Conservation (phyloP, 2,329 filamentous ascomycete genomes). For the Madurella mycetomatis region DNA sequence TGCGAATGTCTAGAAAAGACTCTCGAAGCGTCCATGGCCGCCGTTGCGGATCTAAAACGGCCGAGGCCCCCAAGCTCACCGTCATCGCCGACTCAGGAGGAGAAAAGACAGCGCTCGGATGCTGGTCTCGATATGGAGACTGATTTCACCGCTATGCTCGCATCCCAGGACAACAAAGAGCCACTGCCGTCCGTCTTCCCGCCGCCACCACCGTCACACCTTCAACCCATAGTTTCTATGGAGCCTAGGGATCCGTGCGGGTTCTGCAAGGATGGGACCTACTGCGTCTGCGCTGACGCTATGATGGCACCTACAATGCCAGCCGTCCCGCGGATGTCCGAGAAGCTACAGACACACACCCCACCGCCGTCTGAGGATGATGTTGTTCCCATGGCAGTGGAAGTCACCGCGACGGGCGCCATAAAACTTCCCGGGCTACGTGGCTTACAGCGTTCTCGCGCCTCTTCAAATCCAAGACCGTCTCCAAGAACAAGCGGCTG, state of each 20-base stretch:
- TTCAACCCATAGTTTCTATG: slow-evolving; percentile 34
- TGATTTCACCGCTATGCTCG: slow-evolving; percentile 67
- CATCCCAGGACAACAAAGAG: slow-evolving; percentile 21
- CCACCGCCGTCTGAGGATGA: slow-evolving; percentile 60
- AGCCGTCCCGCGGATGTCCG: slow-evolving; percentile 35
- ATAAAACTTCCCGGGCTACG: slow-evolving; percentile 53
- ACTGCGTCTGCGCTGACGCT: slow-evolving; percentile 72
- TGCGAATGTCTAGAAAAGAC: slow-evolving; percentile 64
- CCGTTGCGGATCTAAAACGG: slow-evolving; percentile 45
- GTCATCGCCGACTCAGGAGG: slow-evolving; percentile 38
- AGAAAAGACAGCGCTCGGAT: slow-evolving; percentile 54
- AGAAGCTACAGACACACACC: slow-evolving; percentile 48
- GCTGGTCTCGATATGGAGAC: slow-evolving; percentile 55
- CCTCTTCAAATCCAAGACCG: slow-evolving; percentile 20
- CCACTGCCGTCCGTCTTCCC: slow-evolving; percentile 29
- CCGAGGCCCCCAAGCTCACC: slow-evolving; percentile 40
- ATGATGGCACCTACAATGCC: slow-evolving; percentile 31
- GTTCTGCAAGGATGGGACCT: slow-evolving; percentile 77
- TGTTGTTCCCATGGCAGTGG: slow-evolving; percentile 52
- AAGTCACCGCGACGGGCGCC: slow-evolving; percentile 56
- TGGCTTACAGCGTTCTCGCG: slow-evolving; percentile 30
- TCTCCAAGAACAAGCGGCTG: slow-evolving; percentile 39
- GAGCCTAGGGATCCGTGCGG: slow-evolving; percentile 66
- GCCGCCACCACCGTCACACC: slow-evolving; percentile 28
- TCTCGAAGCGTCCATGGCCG: slow-evolving; percentile 41